Base-by-base conservation (phyloP, 2,329 filamentous ascomycete genomes). In the Trichoderma harzianum region DNA sequence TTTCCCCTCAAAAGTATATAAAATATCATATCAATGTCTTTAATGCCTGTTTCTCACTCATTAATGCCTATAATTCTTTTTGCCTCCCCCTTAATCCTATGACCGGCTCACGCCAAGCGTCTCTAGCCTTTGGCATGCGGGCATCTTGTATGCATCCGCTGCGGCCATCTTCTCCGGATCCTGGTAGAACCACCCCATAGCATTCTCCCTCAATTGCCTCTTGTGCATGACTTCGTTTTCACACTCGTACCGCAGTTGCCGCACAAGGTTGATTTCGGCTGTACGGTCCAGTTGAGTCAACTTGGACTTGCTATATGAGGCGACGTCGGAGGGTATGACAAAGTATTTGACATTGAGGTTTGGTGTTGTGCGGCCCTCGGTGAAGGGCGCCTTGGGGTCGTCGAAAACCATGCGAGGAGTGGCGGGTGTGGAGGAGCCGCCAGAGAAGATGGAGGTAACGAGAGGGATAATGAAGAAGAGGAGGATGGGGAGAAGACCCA, bases 401-500 rank as follows among this genome's bases (percentile, higher is more conserved):
- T 97, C 93, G 80, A 96, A 97, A 74, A 91, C 89, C 83, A 97
- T 90, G 30, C 85, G 84, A 3, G 95, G 95, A 14, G 90, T 81
- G 8, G 83, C 86, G n/a, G 78, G 47, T 21, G 76, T 75, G 3
- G 79, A 76, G 7, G 77, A 75, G 10, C 76, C 85, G 24, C 87
- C 85, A 62, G 89, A 87, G 80, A 97, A 94, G 30, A 97, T 82
- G 1, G 92, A 95, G 24, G 93, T 93, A 70, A 98, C 84, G 30
- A 97, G 86, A 0, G 94, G 93, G 74, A 95, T 89, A 70, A 98
- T 84, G 79, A 99, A 97, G 77, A 99, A 90, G 74, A 99, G 85
- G 69, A 99, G 86, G 65, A 99, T 90, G 18, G 96, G 95, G 7
- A 99, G 87, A 18, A 99, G 87, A 72, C 94, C 92, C 70, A 93